These are phyloP conservation scores for Cyberlindnera maritima DNA, from an alignment of 805 yeast species.

Conservation along the genomic window DNA sequence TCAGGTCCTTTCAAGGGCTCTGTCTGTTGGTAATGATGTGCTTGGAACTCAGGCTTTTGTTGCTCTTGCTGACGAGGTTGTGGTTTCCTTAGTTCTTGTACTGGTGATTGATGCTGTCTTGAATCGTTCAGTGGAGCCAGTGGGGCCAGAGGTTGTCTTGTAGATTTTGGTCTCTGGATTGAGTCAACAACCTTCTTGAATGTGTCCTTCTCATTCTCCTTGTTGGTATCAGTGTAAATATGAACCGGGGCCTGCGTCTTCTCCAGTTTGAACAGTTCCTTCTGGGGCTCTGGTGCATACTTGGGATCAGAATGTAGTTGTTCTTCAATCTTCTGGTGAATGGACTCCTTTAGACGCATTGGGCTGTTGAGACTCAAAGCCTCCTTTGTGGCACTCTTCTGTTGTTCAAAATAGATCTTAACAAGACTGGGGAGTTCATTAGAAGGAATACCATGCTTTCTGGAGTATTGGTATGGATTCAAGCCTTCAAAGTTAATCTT, in stretches of 20 bases:
- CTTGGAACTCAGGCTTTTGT: slow-evolving; percentile 12
- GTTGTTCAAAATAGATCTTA: slow-evolving; percentile 35
- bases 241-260: slow-evolving; percentile 5
- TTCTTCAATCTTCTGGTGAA: slow-evolving; percentile 23
- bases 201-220: slow-evolving; percentile 17
- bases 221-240: slow-evolving; percentile 8
- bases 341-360: slow-evolving; percentile 20
- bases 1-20: slow-evolving; percentile 28
- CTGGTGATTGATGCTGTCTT: slow-evolving; percentile 11
- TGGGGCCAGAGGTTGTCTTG: slow-evolving; percentile 25
- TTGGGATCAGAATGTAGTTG: slow-evolving; percentile 26
- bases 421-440: slow-evolving; percentile 36
- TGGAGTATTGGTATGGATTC: slow-evolving; percentile 40
- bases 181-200: slow-evolving; percentile 1
- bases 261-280: slow-evolving; percentile 12
- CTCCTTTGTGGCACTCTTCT: slow-evolving; percentile 32
- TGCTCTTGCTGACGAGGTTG: slow-evolving; percentile 1
- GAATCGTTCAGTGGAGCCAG: slow-evolving; percentile 18
- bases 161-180: slow-evolving; percentile 9
- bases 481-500: slow-evolving; percentile 34
- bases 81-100: slow-evolving; percentile 5
- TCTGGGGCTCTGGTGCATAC: slow-evolving; percentile 17
- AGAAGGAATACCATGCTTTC: slow-evolving; percentile 34
- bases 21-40: slow-evolving; percentile 18
- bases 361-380: slow-evolving; percentile 25